Evolutionary conservation across 2,329 filamentous ascomycete species (phyloP).

Genomic region (Peltaster fructicola): DNA sequence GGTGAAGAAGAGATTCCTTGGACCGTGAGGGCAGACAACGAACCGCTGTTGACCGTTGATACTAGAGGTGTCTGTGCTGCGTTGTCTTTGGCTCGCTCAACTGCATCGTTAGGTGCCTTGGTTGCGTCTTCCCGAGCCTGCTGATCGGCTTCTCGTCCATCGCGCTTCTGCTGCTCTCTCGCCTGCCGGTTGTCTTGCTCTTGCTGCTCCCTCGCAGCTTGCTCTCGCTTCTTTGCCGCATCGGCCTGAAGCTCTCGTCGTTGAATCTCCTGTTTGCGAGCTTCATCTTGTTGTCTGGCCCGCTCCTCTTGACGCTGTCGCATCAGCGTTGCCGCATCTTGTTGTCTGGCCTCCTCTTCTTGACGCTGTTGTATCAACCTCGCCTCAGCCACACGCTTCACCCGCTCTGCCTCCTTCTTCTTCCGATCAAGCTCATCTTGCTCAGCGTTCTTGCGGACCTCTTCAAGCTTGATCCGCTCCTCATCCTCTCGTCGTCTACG

Average conservation of each 20-base stretch:
- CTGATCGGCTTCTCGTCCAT: too few relatives aligned
- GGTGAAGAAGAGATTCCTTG: too few relatives aligned
- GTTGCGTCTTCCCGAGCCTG: too few relatives aligned
- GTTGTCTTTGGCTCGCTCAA: neutral
- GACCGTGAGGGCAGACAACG: too few relatives aligned
- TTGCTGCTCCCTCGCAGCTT: constrained; percentile 11
- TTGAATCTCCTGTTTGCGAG: constrained; percentile 11
- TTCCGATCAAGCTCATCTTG: constrained; percentile 8
- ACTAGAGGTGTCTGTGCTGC: constrained; percentile 1
- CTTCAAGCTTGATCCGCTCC: constrained; percentile 21
- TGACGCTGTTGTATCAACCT: too few relatives aligned
- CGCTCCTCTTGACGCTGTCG: constrained; percentile 13
- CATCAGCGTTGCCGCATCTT: constrained; percentile 16
- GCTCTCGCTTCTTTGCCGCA: constrained; percentile 12
- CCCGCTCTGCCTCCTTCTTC: constrained; percentile 8
- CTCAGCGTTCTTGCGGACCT: constrained; percentile 26
- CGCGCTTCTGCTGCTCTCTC: constrained; percentile 1
- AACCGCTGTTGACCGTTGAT: too few relatives aligned
- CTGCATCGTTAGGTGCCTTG: constrained; percentile 2
- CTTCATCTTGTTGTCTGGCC: constrained; percentile 10
- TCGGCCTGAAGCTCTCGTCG: constrained; percentile 10
- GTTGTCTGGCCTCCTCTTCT: constrained; percentile 9
- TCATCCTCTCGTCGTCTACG: constrained; percentile 18
- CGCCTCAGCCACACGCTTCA: too few relatives aligned
- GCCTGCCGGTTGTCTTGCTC: too few relatives aligned